Conservation (phyloP, 805 yeast genomes). For the Spencermartinsiella europaea region DNA sequence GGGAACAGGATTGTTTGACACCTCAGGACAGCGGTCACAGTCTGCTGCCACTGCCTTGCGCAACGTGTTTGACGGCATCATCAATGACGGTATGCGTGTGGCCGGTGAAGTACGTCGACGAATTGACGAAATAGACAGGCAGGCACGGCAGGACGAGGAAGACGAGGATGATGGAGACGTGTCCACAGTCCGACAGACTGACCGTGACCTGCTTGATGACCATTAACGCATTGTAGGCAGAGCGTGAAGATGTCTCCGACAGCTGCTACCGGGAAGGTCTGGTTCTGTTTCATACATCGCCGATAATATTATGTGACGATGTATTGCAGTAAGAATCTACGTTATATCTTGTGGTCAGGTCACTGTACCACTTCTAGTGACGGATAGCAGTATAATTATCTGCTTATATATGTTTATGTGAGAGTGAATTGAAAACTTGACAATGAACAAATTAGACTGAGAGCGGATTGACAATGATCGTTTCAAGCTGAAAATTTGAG, state of each 20-base stretch:
- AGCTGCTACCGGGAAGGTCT: neutral
- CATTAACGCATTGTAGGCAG: conserved; percentile 1
- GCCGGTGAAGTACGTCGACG: conserved; percentile 85
- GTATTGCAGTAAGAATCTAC: too few relatives aligned
- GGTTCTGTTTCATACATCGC: too few relatives aligned
- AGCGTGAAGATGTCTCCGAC: neutral
- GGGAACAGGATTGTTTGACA: conserved; percentile 35
- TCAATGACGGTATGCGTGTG: conserved; percentile 89
- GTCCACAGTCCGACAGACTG: conserved; percentile 27
- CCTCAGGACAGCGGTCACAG: conserved; percentile 6
- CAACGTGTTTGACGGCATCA: conserved; percentile 83
- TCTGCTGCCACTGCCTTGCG: conserved; percentile 41
- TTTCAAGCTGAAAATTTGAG: too few relatives aligned
- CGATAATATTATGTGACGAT: too few relatives aligned
- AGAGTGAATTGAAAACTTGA: too few relatives aligned
- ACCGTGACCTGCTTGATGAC: conserved; percentile 32
- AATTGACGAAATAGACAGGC: conserved; percentile 52
- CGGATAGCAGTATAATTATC: too few relatives aligned
- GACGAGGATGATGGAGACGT: conserved; percentile 29
- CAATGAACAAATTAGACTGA: too few relatives aligned
- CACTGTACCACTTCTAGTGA: too few relatives aligned
- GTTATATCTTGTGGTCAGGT: too few relatives aligned
- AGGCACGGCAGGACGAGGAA: conserved; percentile 26
- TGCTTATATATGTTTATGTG: too few relatives aligned
- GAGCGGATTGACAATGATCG: too few relatives aligned